Percentiles rank a stretch among this genome's conserved stretches.
Conservation (phyloP, 2,329 filamentous ascomycete genomes). For the Emmonsiellopsis sp. region DNA sequence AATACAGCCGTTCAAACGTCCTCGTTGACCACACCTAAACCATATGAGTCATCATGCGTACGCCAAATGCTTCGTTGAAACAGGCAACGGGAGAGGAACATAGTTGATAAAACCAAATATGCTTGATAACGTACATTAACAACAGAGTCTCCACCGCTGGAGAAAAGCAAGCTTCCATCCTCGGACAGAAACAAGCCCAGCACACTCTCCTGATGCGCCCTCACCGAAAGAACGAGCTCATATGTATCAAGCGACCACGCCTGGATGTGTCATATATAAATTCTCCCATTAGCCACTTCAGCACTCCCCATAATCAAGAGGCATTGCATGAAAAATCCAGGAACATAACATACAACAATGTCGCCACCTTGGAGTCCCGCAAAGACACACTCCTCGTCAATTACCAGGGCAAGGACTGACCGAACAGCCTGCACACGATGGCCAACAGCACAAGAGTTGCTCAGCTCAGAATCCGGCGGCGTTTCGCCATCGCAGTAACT, state of each 20-base stretch:
- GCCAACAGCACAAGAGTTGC: constrained; percentile 30
- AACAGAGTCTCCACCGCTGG: constrained; percentile 84
- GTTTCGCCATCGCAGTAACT: constrained; percentile 1
- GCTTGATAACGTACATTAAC: constrained; percentile 56
- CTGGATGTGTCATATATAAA: constrained; percentile 19
- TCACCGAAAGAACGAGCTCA: constrained; percentile 66
- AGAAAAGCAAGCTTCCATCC: constrained; percentile 71
- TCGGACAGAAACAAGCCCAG: constrained; percentile 73
- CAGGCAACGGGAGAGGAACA: neutral
- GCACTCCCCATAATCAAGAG: constrained; percentile 9
- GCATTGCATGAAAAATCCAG: neutral
- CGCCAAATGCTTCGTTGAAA: neutral
- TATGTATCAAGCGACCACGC: constrained; percentile 86
- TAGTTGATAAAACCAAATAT: neutral
- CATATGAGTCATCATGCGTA: constrained; percentile 8
- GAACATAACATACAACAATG: constrained; percentile 53
- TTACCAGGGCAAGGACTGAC: constrained; percentile 61
- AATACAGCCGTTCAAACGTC: constrained; percentile 68
- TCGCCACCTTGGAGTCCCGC: constrained; percentile 90
- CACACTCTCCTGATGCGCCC: constrained; percentile 86
- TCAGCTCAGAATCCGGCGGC: constrained; percentile 13
- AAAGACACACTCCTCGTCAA: constrained; percentile 74
- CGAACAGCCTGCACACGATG: constrained; percentile 34
- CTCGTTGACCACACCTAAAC: constrained; percentile 69
- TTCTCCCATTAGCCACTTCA: neutral